Conservation (phyloP, 352 stramenopile genomes). For the Phytopythium delawarense region DNA sequence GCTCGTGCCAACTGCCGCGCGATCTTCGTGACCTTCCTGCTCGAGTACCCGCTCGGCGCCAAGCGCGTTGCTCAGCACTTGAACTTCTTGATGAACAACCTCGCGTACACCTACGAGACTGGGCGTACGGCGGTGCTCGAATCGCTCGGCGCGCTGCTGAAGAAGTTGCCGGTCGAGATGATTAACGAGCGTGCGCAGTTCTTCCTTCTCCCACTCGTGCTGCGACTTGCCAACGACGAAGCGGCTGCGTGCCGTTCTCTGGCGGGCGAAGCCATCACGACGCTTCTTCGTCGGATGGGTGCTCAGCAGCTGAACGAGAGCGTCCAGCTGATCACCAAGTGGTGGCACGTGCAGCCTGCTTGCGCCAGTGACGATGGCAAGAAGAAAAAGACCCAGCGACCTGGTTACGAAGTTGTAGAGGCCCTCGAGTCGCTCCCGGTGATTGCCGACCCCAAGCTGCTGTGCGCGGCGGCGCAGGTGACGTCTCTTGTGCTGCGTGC, state of each 20-base stretch:
- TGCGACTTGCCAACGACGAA: slow-evolving; percentile 96
- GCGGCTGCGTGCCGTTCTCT: slow-evolving; percentile 84
- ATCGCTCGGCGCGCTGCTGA: slow-evolving; percentile 84
- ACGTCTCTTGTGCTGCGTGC: slow-evolving; percentile 67
- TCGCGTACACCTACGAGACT: slow-evolving; percentile 94
- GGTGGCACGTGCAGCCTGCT: slow-evolving; percentile 54
- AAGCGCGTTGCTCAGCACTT: slow-evolving; percentile 93
- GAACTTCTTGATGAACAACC: slow-evolving; percentile 94
- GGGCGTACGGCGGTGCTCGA: slow-evolving; percentile 90
- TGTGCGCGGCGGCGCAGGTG: slow-evolving; percentile 70
- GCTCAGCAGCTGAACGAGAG: slow-evolving; percentile 89
- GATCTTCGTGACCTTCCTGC: slow-evolving; percentile 90
- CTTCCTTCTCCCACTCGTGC: slow-evolving; percentile 94
- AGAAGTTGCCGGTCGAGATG: slow-evolving; percentile 89
- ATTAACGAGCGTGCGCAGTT: slow-evolving; percentile 92
- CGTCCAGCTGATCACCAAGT: slow-evolving; percentile 84
- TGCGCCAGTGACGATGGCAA: slow-evolving; percentile 11
- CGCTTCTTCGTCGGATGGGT: slow-evolving; percentile 86
- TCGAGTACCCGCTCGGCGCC: slow-evolving; percentile 94
- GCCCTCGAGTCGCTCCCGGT: background rate
- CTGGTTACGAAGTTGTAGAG: slow-evolving; percentile 1
- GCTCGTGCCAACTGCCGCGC: slow-evolving; percentile 77
- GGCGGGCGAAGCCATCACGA: slow-evolving; percentile 73
- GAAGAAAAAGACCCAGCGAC: slow-evolving; percentile 1
- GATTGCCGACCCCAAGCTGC: slow-evolving; percentile 35